phyloP scores from a whole-genome alignment of 1,284 basidiomycete species.

The Mycena citricolor region DNA sequence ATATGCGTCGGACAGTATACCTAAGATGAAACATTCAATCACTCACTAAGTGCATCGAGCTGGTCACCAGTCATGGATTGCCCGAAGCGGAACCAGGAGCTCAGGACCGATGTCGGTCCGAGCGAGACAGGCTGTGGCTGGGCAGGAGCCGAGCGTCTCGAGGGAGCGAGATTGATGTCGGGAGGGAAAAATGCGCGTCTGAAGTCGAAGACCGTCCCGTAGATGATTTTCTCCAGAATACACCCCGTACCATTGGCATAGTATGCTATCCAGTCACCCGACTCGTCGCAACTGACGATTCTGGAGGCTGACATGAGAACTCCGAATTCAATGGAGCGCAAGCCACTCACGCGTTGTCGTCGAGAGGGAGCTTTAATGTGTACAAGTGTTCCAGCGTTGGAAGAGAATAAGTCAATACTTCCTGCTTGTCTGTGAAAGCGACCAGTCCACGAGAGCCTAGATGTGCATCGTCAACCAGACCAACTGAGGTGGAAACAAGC shows the following conservation, averaged over 20 bases:
- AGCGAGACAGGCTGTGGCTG: constrained; percentile 62
- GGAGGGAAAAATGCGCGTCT: constrained; percentile 50
- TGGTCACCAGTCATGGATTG: constrained; percentile 54
- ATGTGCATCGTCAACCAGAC: constrained; percentile 2
- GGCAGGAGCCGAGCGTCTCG: constrained; percentile 43
- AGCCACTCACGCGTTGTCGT: constrained; percentile 43
- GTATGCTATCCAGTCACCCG: constrained; percentile 60
- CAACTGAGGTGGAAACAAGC: not conserved
- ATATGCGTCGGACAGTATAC: constrained; percentile 5
- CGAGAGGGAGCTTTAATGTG: constrained; percentile 44
- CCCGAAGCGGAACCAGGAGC: constrained; percentile 51
- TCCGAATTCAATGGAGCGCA: not conserved
- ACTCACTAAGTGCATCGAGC: constrained; percentile 58
- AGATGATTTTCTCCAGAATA: constrained; percentile 40
- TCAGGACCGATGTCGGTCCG: constrained; percentile 53
- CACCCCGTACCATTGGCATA: constrained; percentile 33
- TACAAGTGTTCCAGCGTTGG: constrained; percentile 63
- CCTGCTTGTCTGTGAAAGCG: constrained; percentile 56
- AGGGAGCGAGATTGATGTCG: constrained; percentile 48
- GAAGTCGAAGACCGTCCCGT: constrained; percentile 59
- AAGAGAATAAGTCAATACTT: constrained; percentile 65
- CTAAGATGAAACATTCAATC: constrained; percentile 1
- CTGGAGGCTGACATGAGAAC: constrained; percentile 31
- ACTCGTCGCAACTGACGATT: constrained; percentile 48
- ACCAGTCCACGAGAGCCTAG: constrained; percentile 62